phyloP scores from a whole-genome alignment of 2,329 filamentous ascomycete species.

The Catunica adiposa region DNA sequence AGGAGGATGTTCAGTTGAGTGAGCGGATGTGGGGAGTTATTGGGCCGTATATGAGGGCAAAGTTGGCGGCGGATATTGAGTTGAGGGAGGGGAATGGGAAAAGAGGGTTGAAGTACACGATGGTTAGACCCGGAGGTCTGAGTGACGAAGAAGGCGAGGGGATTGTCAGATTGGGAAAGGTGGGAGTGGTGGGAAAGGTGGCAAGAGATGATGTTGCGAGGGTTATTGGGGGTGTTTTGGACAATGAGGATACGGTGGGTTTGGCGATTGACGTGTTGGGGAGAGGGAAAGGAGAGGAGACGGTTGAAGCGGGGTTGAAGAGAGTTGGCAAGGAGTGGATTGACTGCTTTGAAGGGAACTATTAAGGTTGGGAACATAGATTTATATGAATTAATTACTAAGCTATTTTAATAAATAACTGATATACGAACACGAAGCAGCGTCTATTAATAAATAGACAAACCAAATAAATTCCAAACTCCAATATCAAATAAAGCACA shows the following conservation, averaged over 20 bases:
- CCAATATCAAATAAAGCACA: not conserved
- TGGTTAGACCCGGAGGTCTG: conserved; percentile 27
- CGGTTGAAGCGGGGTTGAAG: conserved; percentile 24
- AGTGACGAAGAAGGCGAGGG: conserved; percentile 24
- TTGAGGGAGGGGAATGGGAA: conserved; percentile 19
- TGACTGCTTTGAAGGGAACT: conserved; percentile 17
- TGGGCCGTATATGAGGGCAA: conserved; percentile 25
- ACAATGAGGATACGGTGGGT: conserved; percentile 25
- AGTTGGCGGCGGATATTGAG: conserved; percentile 26
- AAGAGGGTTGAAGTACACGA: conserved; percentile 28
- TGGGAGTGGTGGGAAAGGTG: conserved; percentile 23
- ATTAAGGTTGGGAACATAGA: not conserved
- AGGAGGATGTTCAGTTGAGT: conserved; percentile 22
- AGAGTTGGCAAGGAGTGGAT: conserved; percentile 23
- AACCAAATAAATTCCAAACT: not conserved
- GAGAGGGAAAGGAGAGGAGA: conserved; percentile 20
- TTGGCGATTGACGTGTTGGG: conserved; percentile 29
- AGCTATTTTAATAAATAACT: not conserved
- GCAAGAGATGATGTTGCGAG: conserved; percentile 29
- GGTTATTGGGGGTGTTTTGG: conserved; percentile 25
- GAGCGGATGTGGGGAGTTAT: conserved; percentile 25
- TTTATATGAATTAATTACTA: not conserved
- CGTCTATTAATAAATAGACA: not conserved
- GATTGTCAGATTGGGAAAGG: conserved; percentile 26
- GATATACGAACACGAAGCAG: not conserved